Base-by-base conservation (phyloP, 768 basidiomycete genomes). In the Filobasidium floriforme region DNA sequence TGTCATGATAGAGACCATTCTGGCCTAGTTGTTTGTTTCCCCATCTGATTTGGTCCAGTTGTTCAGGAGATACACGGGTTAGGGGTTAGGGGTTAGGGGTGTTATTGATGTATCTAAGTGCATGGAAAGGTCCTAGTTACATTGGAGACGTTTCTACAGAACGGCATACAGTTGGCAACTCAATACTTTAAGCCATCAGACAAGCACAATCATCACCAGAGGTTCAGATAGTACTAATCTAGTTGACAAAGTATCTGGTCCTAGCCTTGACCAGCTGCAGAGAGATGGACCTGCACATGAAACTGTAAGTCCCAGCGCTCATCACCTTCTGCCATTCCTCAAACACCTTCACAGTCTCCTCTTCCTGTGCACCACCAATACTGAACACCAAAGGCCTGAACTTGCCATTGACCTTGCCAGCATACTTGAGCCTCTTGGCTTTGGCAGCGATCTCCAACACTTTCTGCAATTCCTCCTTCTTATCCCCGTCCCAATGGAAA, bases 361-460 rank as follows among this genome's bases (percentile, higher is more conserved):
- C 46, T 12, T 63, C 62, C 62, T 52, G 49, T 11, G 52, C 37
- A 22, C 62, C 62, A 32, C 62, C 62, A 29, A 63, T 52, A 19
- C 49, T 63, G 40, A 63, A 63, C 12, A 63, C 60, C n/a, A 61
- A 49, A 26, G 60, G 60, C 44, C 40, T 22, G 41, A 61, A 61
- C 15, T 40, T 24, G 12, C 24, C 52, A n/a, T 55, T 63, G 40
- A 12, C 12, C 43, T 61, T 19, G 14, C 40, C 19, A 19, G 44
- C 12, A 62, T 41, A 46, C 61, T 43, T 29, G 28, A 22, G 6
- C 37, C 37, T 41, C 41, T 63, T 12, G 49, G 32, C 49, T 28
- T 29, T 15, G 52, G 49, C 32, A 37, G 15, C 5, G 29, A 63
- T 18, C 29, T 63, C 32, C 49, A 52, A 52, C 24, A 63, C 62